These are phyloP conservation scores for Colletotrichum abscissum DNA, from an alignment of 2,329 filamentous ascomycete genomes.

Conservation along the genomic window DNA sequence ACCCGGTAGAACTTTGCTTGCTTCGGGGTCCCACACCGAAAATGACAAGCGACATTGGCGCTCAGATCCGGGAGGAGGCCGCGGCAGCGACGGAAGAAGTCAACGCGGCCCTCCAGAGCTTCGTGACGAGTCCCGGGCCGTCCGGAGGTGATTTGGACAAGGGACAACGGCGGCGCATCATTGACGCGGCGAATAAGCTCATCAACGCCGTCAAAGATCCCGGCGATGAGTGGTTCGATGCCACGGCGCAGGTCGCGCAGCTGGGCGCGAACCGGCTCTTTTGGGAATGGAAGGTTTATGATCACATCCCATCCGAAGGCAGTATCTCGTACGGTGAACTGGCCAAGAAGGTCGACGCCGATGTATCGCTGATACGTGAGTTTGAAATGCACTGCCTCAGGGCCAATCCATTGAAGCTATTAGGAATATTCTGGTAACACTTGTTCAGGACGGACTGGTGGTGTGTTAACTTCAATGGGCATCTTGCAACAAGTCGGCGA, in stretches of 20 bases:
- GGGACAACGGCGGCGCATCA: slow-evolving; percentile 19
- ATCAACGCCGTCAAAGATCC: slow-evolving; percentile 24
- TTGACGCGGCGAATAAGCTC: slow-evolving; percentile 26
- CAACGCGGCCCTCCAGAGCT: slow-evolving; percentile 11
- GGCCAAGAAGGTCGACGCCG: slow-evolving; percentile 42
- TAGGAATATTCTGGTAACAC: background rate
- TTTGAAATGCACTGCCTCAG: background rate
- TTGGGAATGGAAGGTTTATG: slow-evolving; percentile 47
- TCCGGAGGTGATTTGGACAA: slow-evolving; percentile 21
- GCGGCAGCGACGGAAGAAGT: slow-evolving; percentile 25
- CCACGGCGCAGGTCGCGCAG: slow-evolving; percentile 22
- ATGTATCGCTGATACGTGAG: slow-evolving; percentile 43
- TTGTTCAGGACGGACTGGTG: slow-evolving; percentile 11
- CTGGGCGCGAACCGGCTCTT: slow-evolving; percentile 40
- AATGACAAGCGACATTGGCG: slow-evolving; percentile 1
- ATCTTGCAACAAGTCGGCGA: slow-evolving; percentile 28
- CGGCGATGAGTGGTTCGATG: slow-evolving; percentile 26
- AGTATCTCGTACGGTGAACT: slow-evolving; percentile 44
- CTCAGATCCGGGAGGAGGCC: slow-evolving; percentile 19
- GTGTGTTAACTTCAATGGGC: slow-evolving; percentile 25
- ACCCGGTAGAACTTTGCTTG: background rate
- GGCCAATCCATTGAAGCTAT: too few relatives aligned
- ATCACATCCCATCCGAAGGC: slow-evolving; percentile 44
- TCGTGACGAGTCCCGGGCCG: background rate
- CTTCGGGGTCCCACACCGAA: background rate